These are phyloP conservation scores for Calonectria pauciramosa DNA, from an alignment of 2,329 filamentous ascomycete genomes.

Conservation along the genomic window DNA sequence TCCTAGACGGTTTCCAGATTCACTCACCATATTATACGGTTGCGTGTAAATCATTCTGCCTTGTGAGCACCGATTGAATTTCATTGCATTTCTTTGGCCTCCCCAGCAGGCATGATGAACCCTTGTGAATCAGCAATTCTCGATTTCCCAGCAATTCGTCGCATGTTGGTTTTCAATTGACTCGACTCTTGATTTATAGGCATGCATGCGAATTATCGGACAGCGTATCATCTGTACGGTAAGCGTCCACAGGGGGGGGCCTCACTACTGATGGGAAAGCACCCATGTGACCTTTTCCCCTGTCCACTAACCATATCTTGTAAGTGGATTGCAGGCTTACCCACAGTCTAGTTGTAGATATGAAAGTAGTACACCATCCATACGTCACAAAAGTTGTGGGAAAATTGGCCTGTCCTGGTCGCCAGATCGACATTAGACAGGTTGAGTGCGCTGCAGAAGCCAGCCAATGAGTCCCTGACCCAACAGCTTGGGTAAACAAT, in stretches of 20 bases:
- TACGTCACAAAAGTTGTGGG: slow-evolving; percentile 10
- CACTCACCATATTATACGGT: background rate
- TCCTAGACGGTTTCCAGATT: slow-evolving; percentile 17
- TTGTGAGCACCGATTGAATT: background rate
- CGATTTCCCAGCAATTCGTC: slow-evolving; percentile 10
- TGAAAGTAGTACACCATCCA: background rate
- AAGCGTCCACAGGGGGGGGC: background rate
- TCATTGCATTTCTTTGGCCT: background rate
- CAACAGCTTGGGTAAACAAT: slow-evolving; percentile 46
- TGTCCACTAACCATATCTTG: slow-evolving; percentile 59
- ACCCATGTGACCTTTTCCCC: slow-evolving; percentile 63
- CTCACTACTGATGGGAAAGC: slow-evolving; percentile 46
- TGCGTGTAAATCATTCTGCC: too few species aligned
- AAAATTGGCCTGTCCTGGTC: slow-evolving; percentile 44
- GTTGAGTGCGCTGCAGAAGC: slow-evolving; percentile 45
- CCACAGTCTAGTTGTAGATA: slow-evolving; percentile 36
- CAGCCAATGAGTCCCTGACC: slow-evolving; percentile 52
- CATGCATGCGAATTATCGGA: background rate
- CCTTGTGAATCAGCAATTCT: background rate
- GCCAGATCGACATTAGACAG: slow-evolving; percentile 48
- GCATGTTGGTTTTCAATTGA: background rate
- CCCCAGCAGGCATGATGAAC: background rate
- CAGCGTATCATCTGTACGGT: background rate
- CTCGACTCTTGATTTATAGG: background rate
- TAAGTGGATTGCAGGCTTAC: slow-evolving; percentile 53